Percentiles rank a stretch among this genome's conserved stretches.
Evolutionary conservation across 2,329 filamentous ascomycete genomes (phyloP).

Genomic region (Alternaria postmessia): DNA sequence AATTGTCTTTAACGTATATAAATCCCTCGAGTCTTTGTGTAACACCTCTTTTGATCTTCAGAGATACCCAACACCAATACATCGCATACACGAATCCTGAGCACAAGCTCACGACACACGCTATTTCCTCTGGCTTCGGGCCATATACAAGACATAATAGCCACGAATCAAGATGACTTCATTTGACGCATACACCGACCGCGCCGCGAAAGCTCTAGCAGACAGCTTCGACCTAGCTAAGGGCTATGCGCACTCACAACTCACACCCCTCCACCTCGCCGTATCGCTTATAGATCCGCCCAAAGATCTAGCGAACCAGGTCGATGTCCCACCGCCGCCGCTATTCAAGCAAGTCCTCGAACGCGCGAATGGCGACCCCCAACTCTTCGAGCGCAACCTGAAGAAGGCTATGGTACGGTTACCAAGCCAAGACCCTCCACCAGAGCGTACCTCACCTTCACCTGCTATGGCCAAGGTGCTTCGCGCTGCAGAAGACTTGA

Average conservation of each 20-base stretch:
- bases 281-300: constrained; percentile 80
- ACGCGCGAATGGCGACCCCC: constrained; percentile 89
- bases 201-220: constrained; percentile 86
- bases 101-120: constrained; percentile 19
- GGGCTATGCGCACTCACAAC: constrained; percentile 89
- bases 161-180: constrained; percentile 67
- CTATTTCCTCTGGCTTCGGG: constrained; percentile 24
- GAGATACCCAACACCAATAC: constrained; percentile 26
- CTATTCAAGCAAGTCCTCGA: constrained; percentile 95
- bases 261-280: constrained; percentile 88
- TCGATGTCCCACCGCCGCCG: constrained; percentile 69
- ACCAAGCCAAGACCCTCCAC: constrained; percentile 93
- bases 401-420: constrained; percentile 92
- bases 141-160: constrained; percentile 31
- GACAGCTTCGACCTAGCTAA: constrained; percentile 88
- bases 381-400: constrained; percentile 84
- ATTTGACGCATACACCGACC: constrained; percentile 91
- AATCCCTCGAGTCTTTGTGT: constrained; percentile 19
- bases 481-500: constrained; percentile 83
- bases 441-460: constrained; percentile 84
- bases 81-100: constrained; percentile 19
- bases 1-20: constrained; percentile 33
- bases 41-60: constrained; percentile 5
- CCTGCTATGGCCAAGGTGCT: constrained; percentile 84
- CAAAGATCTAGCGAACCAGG: constrained; percentile 73